Percentiles rank a stretch among this genome's conserved stretches.
Conservation (phyloP, 441 rosid genomes). For the Pelargonium myrrhifolium region DNA sequence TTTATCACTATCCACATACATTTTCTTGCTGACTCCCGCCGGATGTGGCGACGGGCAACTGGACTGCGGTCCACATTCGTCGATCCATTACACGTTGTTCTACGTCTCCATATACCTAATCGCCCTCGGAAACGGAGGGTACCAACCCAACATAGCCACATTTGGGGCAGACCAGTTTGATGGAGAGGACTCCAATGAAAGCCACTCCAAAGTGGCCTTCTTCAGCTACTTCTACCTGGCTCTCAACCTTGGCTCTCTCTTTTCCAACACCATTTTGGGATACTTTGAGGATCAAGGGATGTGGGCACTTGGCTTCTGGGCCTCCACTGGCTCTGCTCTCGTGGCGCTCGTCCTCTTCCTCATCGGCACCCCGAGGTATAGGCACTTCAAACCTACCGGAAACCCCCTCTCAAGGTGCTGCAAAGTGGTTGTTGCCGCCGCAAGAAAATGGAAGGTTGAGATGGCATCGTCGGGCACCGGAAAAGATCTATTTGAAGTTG, state of each 20-base stretch:
- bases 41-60: slow-evolving; percentile 66
- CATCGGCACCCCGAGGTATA: slow-evolving; percentile 48
- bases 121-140: slow-evolving; percentile 90
- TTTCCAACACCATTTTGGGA: slow-evolving; percentile 81
- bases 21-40: slow-evolving; percentile 63
- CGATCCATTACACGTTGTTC: slow-evolving; percentile 47
- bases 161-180: slow-evolving; percentile 69
- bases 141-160: slow-evolving; percentile 57
- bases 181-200: slow-evolving; percentile 72
- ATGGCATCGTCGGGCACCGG: slow-evolving; percentile 24
- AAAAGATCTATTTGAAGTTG: slow-evolving; percentile 33
- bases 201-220: slow-evolving; percentile 69
- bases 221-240: slow-evolving; percentile 96
- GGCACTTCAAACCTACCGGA: slow-evolving; percentile 78
- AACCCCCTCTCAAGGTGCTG: slow-evolving; percentile 73
- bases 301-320: slow-evolving; percentile 96
- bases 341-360: slow-evolving; percentile 65
- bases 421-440: slow-evolving; percentile 74
- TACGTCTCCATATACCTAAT: slow-evolving; percentile 77
- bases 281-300: slow-evolving; percentile 82
- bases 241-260: slow-evolving; percentile 83
- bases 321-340: slow-evolving; percentile 69
- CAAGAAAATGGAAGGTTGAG: slow-evolving; percentile 48
- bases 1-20: slow-evolving; percentile 60
- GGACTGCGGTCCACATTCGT: slow-evolving; percentile 64